Base-by-base conservation (phyloP, 1,139 yeast genomes). In the Blastobotrys petasosporus region DNA sequence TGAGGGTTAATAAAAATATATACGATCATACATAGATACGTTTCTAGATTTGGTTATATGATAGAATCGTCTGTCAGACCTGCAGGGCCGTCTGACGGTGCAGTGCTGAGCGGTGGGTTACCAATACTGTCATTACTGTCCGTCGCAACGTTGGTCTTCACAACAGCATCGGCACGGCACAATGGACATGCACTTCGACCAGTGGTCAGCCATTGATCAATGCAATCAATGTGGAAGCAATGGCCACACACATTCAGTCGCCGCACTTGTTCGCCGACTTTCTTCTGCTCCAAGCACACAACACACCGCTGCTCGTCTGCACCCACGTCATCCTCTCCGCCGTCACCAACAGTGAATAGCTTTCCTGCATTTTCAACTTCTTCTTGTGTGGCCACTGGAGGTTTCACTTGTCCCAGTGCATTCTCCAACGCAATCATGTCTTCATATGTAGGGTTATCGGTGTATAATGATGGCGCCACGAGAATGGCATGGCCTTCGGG, bases 171-270 rank as follows among this genome's bases (percentile, higher is more conserved):
- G 2, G 69, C 65, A 29, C 82, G 65, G 53, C 83, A 78, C 41
- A 77, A 60, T 3, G 84, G 84, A 57, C 83, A 78, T 11, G 73
- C 70, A 54, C 78, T 78, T 49, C 76, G 71, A 23, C 80, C 77
- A 12, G 71, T 70, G 25, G 70, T 56, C 9, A 78, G 64, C 83
- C 83, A 78, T 49, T 72, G 71, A 53, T 78, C 83, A 43, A 78
- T 71, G 56, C 83, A 78, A 2, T 64, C 71, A 38, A 60, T 60
- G 59, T 79, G 83, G 60, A 75, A 78, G 29, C 63, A 52, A 55
- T 78, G 83, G 3, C 62, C 58, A 55, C 83, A 78, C 6, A 57
- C 52, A 13, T 56, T 48, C 37, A 79, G 62, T 45, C 62, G 59
- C 36, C 83, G 67, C 37, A 77, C 68, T 29, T 63, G 56, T 20